Percentiles rank a stretch among this genome's conserved stretches.
Conservation (phyloP, 1,284 basidiomycete genomes). For the Cryptococcus amylolentus region DNA sequence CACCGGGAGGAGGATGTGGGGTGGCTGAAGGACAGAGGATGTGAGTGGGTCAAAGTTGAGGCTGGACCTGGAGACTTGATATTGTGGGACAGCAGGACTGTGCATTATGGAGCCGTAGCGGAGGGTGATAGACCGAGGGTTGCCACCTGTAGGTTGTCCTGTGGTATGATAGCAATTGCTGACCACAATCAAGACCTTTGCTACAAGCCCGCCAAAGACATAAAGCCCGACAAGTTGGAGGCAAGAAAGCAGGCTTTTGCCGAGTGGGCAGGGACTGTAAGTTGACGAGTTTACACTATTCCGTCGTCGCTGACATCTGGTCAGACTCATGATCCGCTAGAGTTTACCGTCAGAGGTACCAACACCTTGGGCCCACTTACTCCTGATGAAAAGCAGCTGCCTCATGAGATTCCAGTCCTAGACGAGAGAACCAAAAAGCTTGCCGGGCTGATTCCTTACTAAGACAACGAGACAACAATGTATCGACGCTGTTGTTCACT, state of each 20-base stretch:
- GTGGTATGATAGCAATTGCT: neutral
- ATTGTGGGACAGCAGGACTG: slow-evolving; percentile 28
- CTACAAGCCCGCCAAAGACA: slow-evolving; percentile 39
- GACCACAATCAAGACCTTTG: slow-evolving; percentile 29
- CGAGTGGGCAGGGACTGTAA: slow-evolving; percentile 24
- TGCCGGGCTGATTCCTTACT: slow-evolving; percentile 14
- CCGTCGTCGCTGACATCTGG: neutral
- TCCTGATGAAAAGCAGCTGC: slow-evolving; percentile 22
- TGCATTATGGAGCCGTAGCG: slow-evolving; percentile 20
- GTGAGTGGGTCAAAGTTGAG: slow-evolving; percentile 29
- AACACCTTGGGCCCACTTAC: slow-evolving; percentile 15
- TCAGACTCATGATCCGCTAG: slow-evolving; percentile 1
- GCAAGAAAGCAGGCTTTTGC: slow-evolving; percentile 21
- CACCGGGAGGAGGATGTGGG: slow-evolving; percentile 32
- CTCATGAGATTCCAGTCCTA: slow-evolving; percentile 10
- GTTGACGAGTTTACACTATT: slow-evolving; percentile 1
- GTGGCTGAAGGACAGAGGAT: slow-evolving; percentile 35
- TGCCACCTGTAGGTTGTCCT: neutral
- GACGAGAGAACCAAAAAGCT: slow-evolving; percentile 9
- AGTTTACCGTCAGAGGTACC: slow-evolving; percentile 31
- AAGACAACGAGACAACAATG: too few relatives aligned
- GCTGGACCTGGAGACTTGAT: slow-evolving; percentile 31
- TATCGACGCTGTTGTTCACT: too few relatives aligned
- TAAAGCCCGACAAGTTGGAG: slow-evolving; percentile 20
- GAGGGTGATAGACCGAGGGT: slow-evolving; percentile 7